Evolutionary conservation across 805 yeast genomes (phyloP), one percentile per base, ranked within the genome.

Genomic region (Ogataea degrootiae): DNA sequence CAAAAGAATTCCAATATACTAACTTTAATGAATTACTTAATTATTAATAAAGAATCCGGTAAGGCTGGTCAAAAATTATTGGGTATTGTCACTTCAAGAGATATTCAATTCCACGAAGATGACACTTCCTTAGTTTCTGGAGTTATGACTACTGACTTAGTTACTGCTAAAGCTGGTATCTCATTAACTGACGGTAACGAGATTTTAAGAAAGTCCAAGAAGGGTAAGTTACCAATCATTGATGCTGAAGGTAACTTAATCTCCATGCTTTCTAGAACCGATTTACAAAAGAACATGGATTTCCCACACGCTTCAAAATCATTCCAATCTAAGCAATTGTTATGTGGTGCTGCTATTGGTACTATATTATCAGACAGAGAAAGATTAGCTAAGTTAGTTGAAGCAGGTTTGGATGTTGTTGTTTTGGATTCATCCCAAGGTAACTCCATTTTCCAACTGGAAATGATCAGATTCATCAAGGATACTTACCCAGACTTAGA

Each of bases 331-430:
- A 94, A 94, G 78, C 99, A 94, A 77, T 80, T 94, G 67, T 79
- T 94, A 64, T 89, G 96, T 80, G 99, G 98, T 79, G 99, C 99
- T 61, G 95, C 99, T 55, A 82, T 94, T 66, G 99, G 99, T 72
- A 94, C 99, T 55, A 75, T 95, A 53, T 85, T 80, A 39, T 85
- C 87, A 61, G 99, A 94, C 73, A 87, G 79, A 66, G 85, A 77
- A 62, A 89, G 99, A 75, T 79, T 94, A 61, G 68, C 68, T 50
- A 79, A 84, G 74, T 81, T 94, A 61, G 97, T 85, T 51, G 96
- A 82, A 46, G 98, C 98, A 47, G 99, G 99, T 62, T 81, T 94
- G 67, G 99, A 94, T 70, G 97, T 94, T 55, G 97, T 94, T 53
- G 83, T 94, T 51, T 62, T 94, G 55, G 99, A 94, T 74, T 92